Percentiles rank a stretch among this genome's conserved stretches.
phyloP scores from a whole-genome alignment of 2,329 filamentous ascomycete species.

The Lachnellula willkommii region DNA sequence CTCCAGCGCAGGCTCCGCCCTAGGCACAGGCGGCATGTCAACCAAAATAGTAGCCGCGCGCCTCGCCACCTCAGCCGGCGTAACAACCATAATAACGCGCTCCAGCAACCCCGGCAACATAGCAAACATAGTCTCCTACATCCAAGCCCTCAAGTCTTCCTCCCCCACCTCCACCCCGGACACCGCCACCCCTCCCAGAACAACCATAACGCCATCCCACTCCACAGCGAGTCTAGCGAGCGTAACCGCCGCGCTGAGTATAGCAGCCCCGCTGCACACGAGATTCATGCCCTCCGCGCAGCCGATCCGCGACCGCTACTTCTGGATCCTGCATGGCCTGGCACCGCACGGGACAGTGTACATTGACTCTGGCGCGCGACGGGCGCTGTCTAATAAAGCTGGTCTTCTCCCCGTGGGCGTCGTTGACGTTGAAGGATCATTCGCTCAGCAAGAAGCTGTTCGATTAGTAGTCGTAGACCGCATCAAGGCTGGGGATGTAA shows the following conservation, averaged over 20 bases:
- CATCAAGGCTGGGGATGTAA: constrained; percentile 3
- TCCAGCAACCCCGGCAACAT: constrained; percentile 95
- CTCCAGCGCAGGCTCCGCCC: constrained; percentile 77
- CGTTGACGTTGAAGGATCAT: constrained; percentile 79
- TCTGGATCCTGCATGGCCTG: constrained; percentile 94
- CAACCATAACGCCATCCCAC: constrained; percentile 10
- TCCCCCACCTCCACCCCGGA: constrained; percentile 3
- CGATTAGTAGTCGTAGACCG: constrained; percentile 74
- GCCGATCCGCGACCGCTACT: constrained; percentile 87
- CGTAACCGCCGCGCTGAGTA: constrained; percentile 22
- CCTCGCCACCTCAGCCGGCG: constrained; percentile 86
- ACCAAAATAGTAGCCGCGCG: constrained; percentile 95
- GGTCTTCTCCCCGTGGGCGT: constrained; percentile 88
- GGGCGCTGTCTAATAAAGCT: constrained; percentile 74
- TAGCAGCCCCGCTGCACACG: constrained; percentile 69
- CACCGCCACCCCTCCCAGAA: constrained; percentile 18
- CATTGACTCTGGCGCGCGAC: constrained; percentile 85
- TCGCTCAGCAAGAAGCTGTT: constrained; percentile 89
- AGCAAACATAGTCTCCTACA: constrained; percentile 74
- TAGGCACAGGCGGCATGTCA: constrained; percentile 95
- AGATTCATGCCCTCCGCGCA: constrained; percentile 81
- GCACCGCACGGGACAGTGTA: constrained; percentile 85
- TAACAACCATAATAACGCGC: constrained; percentile 91
- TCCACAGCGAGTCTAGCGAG: neutral
- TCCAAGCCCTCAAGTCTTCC: constrained; percentile 54